Conservation (phyloP, 2,329 filamentous ascomycete genomes). For the Calonectria pseudoreteaudii region DNA sequence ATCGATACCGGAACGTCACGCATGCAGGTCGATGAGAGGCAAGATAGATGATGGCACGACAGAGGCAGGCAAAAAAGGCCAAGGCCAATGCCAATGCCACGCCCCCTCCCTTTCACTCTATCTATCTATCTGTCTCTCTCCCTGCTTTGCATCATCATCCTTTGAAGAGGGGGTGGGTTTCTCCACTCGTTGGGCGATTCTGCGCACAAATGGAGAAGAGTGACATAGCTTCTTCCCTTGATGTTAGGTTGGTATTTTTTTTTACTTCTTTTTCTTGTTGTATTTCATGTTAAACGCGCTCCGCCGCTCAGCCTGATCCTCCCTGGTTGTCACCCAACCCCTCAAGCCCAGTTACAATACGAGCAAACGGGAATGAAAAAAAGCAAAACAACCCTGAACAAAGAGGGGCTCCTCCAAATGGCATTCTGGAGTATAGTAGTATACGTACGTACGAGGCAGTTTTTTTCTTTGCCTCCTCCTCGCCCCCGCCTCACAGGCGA, state of each 20-base stretch:
- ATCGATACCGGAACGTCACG: slow-evolving; percentile 22
- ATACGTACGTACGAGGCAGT: not conserved
- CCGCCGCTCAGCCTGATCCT: not conserved
- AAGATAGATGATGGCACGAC: not conserved
- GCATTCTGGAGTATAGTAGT: not conserved
- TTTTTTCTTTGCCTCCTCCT: not conserved
- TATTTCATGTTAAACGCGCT: not conserved
- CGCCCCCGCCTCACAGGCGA: not conserved
- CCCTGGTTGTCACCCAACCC: not conserved
- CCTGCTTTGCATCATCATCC: not conserved
- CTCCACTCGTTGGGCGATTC: not conserved
- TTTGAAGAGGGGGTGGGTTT: not conserved
- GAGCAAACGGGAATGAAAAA: not conserved
- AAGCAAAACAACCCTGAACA: not conserved
- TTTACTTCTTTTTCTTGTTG: not conserved
- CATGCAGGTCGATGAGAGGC: slow-evolving; percentile 25
- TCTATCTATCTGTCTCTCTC: not conserved
- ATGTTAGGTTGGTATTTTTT: too few relatives aligned
- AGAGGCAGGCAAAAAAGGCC: not conserved
- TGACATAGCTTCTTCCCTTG: not conserved
- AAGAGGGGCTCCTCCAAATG: not conserved
- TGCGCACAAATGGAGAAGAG: not conserved
- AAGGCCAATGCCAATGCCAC: not conserved
- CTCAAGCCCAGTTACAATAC: not conserved
- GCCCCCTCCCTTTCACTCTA: not conserved